These are phyloP conservation scores for Nemophila menziesii DNA, from an alignment of 257 asterid species.

Conservation along the genomic window DNA sequence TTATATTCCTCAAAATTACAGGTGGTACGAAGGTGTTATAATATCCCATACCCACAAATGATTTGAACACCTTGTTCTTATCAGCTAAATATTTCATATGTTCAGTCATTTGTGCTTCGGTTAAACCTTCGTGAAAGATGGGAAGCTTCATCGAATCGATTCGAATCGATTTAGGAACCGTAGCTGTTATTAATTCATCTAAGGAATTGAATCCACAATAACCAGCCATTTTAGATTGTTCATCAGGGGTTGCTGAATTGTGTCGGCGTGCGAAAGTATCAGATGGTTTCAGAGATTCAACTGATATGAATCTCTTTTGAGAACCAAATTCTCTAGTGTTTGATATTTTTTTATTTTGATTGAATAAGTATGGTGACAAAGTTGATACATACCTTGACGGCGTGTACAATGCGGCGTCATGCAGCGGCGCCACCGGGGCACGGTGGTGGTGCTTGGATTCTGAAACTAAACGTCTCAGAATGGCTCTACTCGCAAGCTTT, in stretches of 20 bases:
- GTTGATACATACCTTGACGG: slow-evolving; percentile 70
- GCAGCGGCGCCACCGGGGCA: slow-evolving; percentile 2
- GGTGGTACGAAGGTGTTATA: slow-evolving; percentile 82
- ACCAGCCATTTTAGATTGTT: slow-evolving; percentile 72
- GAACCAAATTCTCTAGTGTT: not conserved
- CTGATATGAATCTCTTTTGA: slow-evolving; percentile 52
- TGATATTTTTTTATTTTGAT: slow-evolving; percentile 14
- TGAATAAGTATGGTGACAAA: slow-evolving; percentile 41
- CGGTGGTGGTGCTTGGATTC: slow-evolving; percentile 30
- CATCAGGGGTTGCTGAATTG: slow-evolving; percentile 91
- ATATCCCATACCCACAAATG: slow-evolving; percentile 92
- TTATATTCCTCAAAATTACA: slow-evolving; percentile 71
- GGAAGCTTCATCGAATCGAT: slow-evolving; percentile 49
- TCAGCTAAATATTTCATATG: slow-evolving; percentile 74
- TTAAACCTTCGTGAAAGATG: slow-evolving; percentile 61
- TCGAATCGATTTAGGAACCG: slow-evolving; percentile 88
- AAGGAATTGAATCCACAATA: slow-evolving; percentile 46
- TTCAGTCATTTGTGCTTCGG: slow-evolving; percentile 80
- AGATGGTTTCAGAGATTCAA: slow-evolving; percentile 58
- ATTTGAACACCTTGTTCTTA: slow-evolving; percentile 65
- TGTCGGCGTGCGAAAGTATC: slow-evolving; percentile 86
- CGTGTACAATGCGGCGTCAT: slow-evolving; percentile 18
- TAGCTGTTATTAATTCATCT: slow-evolving; percentile 69
- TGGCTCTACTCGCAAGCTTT: slow-evolving; percentile 51
- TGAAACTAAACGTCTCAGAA: slow-evolving; percentile 54